These are phyloP conservation scores for Colletotrichum musae DNA, from an alignment of 2,329 filamentous ascomycete genomes.

Conservation along the genomic window DNA sequence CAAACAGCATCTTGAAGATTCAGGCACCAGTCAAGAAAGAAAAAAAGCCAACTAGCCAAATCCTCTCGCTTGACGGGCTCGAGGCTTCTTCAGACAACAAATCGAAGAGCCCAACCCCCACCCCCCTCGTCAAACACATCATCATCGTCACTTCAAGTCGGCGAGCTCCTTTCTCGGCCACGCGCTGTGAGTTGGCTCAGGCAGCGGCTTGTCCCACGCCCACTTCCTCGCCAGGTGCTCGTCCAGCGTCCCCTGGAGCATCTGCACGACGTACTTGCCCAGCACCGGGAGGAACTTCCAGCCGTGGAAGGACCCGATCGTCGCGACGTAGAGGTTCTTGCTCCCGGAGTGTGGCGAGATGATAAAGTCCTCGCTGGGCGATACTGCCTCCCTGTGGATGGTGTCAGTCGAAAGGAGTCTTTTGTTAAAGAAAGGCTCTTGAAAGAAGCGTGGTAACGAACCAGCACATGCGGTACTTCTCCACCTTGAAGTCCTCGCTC, in stretches of 20 bases:
- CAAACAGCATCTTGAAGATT: too few species aligned
- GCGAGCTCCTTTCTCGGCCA: conserved; percentile 16
- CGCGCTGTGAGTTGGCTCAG: background rate
- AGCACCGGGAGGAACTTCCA: conserved; percentile 23
- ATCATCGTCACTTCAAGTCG: background rate
- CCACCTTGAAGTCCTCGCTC: conserved; percentile 65
- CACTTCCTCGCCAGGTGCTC: conserved; percentile 5
- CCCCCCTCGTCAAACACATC: too few species aligned
- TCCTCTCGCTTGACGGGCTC: too few species aligned
- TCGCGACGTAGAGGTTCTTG: conserved; percentile 13
- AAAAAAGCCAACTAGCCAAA: too few species aligned
- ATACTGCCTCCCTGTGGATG: conserved; percentile 40
- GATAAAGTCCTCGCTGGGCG: conserved; percentile 29
- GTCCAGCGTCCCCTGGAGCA: conserved; percentile 9
- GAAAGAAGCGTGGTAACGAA: too few species aligned
- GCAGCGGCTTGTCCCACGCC: conserved; percentile 20
- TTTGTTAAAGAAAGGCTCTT: too few species aligned
- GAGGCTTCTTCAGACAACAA: too few species aligned
- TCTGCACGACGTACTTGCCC: conserved; percentile 17
- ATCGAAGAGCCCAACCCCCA: too few species aligned
- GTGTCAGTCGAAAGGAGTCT: too few species aligned
- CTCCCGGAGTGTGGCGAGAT: conserved; percentile 18
- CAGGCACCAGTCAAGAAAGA: too few species aligned
- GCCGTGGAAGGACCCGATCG: conserved; percentile 22
- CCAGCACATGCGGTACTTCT: conserved; percentile 71